A percentile compares a stretch with the other conserved stretches of the same genome.
These are phyloP conservation scores for Nicotiana rustica DNA, from an alignment of 305 asterid species.

Conservation along the genomic window DNA sequence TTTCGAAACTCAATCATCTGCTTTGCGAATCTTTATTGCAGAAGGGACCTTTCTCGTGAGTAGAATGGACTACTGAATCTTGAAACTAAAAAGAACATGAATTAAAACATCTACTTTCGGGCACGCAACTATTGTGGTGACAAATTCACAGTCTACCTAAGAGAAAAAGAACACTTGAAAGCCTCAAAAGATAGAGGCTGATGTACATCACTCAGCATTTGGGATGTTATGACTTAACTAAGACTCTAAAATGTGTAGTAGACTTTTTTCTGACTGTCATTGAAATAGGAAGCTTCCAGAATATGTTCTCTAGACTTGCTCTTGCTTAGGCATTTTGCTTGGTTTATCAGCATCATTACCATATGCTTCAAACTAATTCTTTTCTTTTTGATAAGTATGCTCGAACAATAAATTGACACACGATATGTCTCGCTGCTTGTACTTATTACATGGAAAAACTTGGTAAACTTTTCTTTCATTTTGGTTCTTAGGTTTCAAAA, in stretches of 20 bases:
- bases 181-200: not conserved
- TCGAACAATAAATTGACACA: constrained; percentile 24
- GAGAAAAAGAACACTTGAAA: not conserved
- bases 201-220: constrained; percentile 15
- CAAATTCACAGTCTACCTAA: constrained; percentile 3
- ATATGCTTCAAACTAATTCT: not conserved
- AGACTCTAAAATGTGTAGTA: not conserved
- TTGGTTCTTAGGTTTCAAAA: not conserved
- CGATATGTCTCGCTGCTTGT: not conserved
- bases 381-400: not conserved
- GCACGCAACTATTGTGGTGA: constrained; percentile 5
- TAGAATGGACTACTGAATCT: not conserved
- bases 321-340: not conserved
- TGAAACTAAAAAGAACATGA: not conserved
- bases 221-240: constrained; percentile 1
- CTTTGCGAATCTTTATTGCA: not conserved
- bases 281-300: constrained; percentile 30
- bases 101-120: constrained; percentile 2
- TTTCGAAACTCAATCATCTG: not conserved
- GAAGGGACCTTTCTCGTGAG: not conserved
- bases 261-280: not conserved
- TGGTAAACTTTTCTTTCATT: constrained; percentile 19
- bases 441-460: not conserved
- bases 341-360: constrained; percentile 4
- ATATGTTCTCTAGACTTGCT: constrained; percentile 2